These are phyloP conservation scores for Babesia gibsoni DNA, from an alignment of 169 alveolate species.

Conservation along the genomic window DNA sequence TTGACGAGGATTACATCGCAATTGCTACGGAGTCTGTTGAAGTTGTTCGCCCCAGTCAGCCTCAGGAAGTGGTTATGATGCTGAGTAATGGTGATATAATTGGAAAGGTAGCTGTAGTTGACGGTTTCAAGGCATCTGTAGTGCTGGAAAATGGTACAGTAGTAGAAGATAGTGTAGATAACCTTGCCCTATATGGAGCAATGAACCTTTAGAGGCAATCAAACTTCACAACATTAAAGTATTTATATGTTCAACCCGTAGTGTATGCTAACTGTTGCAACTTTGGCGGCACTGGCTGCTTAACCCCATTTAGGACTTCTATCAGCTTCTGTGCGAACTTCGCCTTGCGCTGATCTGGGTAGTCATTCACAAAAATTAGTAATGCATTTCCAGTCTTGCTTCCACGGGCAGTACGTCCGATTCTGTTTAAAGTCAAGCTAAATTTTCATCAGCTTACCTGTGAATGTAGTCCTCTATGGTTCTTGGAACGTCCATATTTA, in stretches of 20 bases:
- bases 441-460: slow-evolving; percentile 53
- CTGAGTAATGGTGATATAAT: slow-evolving; percentile 6
- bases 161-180: slow-evolving; percentile 18
- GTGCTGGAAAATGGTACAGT: slow-evolving; percentile 14
- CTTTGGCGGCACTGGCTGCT: slow-evolving; percentile 66
- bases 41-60: slow-evolving; percentile 35
- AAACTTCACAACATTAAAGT: background rate
- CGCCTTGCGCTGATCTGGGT: slow-evolving; percentile 65
- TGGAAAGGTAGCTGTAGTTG: slow-evolving; percentile 19
- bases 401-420: slow-evolving; percentile 94
- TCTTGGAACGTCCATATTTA: slow-evolving; percentile 91
- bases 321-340: slow-evolving; percentile 68
- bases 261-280: slow-evolving; percentile 27
- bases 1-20: slow-evolving; percentile 68
- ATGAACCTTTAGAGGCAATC: slow-evolving; percentile 2
- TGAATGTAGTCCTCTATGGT: slow-evolving; percentile 85
- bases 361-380: slow-evolving; percentile 66
- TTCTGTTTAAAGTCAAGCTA: slow-evolving; percentile 73
- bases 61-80: slow-evolving; percentile 22
- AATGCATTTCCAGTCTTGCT: slow-evolving; percentile 83
- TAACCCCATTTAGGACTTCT: slow-evolving; percentile 57
- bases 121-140: slow-evolving; percentile 23
- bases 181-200: slow-evolving; percentile 39
- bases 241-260: background rate
- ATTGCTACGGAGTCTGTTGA: slow-evolving; percentile 64